Evolutionary conservation across 805 yeast species (phyloP), one percentile per base, ranked within the genome.

Genomic region (Blastobotrys robertii): DNA sequence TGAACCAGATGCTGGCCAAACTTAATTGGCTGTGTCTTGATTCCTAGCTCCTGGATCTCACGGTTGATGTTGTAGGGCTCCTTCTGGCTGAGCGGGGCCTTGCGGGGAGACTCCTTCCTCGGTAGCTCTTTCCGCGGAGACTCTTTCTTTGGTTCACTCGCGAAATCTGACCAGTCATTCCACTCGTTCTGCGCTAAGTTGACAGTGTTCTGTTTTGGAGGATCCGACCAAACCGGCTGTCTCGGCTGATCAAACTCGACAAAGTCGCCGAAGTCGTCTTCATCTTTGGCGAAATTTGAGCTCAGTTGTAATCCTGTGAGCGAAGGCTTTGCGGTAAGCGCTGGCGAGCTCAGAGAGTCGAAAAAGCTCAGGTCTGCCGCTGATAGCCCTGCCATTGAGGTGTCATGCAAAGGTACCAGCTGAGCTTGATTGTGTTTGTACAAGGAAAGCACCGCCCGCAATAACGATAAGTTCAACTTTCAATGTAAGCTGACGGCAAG

Each of bases 241-340:
- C 12, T 3, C 13, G 15, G n/a, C 28, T 36, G 38, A 7, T 70
- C 81, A 6, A 73, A 74, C 49, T 76, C 84, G 7, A 79, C 79
- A 52, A 53, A 54, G 16, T 54, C 58, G 14, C 67, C 81, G 38
- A 77, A 75, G 50, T 69, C 74, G 36, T 54, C 58, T 16, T 53
- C 56, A 15, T 46, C 52, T 11, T 34, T 49, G 3, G 9, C 39
- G 10, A 28, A 29, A n/a, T 28, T 35, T 2, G 37, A 14, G 15
- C 22, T 8, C 8, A 6, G 37, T 33, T 13, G 10, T 40, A 22
- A 5, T 29, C 14, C 16, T n/a, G 19, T 38, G 28, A 30, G 34
- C 10, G 37, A 9, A 14, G 13, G 30, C 22, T 12, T 16, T 6
- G 5, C 43, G 43, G 13, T 11, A 4, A 30, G 39, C 16, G 15